Conservation (phyloP, 495 filamentous ascomycete species). For the Apiosordaria backusii region DNA sequence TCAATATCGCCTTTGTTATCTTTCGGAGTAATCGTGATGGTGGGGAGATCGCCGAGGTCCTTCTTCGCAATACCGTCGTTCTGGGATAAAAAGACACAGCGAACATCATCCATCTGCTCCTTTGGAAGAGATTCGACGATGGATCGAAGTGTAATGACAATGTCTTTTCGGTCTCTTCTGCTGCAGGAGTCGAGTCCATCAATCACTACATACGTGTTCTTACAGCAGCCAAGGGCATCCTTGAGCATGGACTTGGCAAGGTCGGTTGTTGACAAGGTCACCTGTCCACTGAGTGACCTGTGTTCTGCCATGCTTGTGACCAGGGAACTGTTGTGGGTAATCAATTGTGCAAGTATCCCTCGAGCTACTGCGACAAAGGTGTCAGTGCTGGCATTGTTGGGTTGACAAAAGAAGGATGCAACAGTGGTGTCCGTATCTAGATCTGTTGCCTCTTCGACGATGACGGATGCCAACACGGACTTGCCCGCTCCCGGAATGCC, state of each 20-base stretch:
- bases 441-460: not conserved
- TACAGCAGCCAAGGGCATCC: not conserved
- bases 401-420: not conserved
- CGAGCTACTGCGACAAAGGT: constrained; percentile 3
- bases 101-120: not conserved
- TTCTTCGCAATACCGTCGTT: not conserved
- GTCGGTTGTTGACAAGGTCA: not conserved
- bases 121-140: not conserved
- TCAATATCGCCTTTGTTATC: not conserved
- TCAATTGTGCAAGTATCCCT: not conserved
- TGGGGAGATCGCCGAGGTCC: not conserved
- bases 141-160: not conserved
- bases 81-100: not conserved
- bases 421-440: not conserved
- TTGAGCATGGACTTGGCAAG: constrained; percentile 1
- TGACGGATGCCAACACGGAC: not conserved
- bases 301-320: not conserved
- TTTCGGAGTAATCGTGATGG: not conserved
- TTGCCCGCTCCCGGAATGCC: not conserved
- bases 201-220: not conserved
- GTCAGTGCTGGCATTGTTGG: not conserved
- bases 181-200: constrained; percentile 3
- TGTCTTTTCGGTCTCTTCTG: not conserved
- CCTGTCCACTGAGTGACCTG: not conserved
- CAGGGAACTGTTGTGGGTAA: not conserved